phyloP scores from a whole-genome alignment of 2,329 filamentous ascomycete genomes.

The Aureobasidium mangrovei region DNA sequence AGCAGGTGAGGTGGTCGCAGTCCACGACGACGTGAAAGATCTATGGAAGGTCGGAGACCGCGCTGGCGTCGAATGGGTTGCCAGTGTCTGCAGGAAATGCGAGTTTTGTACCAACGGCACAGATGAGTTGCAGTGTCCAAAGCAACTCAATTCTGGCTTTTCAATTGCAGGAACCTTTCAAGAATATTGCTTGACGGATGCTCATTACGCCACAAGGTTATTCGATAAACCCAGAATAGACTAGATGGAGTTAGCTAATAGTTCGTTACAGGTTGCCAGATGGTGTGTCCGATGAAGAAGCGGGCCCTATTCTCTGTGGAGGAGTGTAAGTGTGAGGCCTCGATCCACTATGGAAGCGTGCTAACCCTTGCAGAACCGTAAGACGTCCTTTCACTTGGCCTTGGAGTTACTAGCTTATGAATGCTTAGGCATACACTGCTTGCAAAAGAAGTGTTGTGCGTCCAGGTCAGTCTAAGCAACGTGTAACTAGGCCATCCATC shows the following conservation, averaged over 20 bases:
- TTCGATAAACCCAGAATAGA: no score
- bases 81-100: slow-evolving; percentile 23
- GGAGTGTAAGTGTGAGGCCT: slow-evolving; percentile 25
- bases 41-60: slow-evolving; percentile 25
- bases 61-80: slow-evolving; percentile 27
- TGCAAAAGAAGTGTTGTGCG: slow-evolving; percentile 27
- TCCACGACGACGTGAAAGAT: slow-evolving; percentile 20
- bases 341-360: not conserved
- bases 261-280: slow-evolving; percentile 23
- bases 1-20: slow-evolving; percentile 24
- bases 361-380: not conserved
- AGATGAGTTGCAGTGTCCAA: slow-evolving; percentile 30
- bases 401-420: not conserved
- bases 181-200: slow-evolving; percentile 29
- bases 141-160: slow-evolving; percentile 32
- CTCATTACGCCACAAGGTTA: slow-evolving; percentile 26
- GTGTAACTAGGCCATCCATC: no score
- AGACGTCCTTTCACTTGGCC: not conserved
- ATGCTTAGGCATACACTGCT: slow-evolving; percentile 20
- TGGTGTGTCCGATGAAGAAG: slow-evolving; percentile 30
- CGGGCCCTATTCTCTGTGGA: slow-evolving; percentile 32
- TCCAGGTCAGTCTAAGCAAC: slow-evolving; percentile 20
- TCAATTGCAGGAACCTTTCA: slow-evolving; percentile 31
- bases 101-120: slow-evolving; percentile 27
- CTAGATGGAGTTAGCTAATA: not conserved